Base-by-base conservation (phyloP, 495 filamentous ascomycete species). In the Neohortaea acidophila region DNA sequence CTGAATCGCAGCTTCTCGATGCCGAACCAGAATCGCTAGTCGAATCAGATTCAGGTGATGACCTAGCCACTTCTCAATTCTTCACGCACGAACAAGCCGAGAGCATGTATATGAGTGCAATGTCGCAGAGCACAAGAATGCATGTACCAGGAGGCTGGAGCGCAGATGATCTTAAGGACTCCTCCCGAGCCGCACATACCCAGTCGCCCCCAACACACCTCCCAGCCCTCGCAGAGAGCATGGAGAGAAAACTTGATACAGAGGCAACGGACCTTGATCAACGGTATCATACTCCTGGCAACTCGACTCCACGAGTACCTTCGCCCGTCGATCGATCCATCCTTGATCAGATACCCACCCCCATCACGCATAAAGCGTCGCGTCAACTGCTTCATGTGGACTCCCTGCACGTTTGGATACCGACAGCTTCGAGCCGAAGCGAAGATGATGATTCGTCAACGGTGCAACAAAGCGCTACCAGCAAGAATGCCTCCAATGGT, bases 81-180 rank as follows among this genome's bases (percentile, higher is more conserved):
- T 96, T 85, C 54, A 86, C 73, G 37, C 79, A 91, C 39, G 84
- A 91, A 41, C 85, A 96, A 42, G 89, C 89, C 0, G 79, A 87
- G 49, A 96, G 89, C 58, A 79, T 99, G 75, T 96, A 96, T 47
- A 86, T 94, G 73, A 81, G 76, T 50, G 79, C 79, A 15, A 61
- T 79, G 8, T 75, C 71, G 13, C 46, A 50, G 4, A 44, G 36
- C 0, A 41, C 51, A 25, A 17, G 21, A 30, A 39, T 29, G 21
- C 31, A 44, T n/a, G 28, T 61, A 12, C 58, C 58, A 11, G 58
- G 58, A 11, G 54, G 45, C 6, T 59, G 58, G 56, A 47, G 50
- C 14, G 48, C 49, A 13, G 32, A 47, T 12, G 44, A 33, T 4
- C n/a, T n/a, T n/a, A n/a, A n/a, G n/a, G n/a, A n/a, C n/a, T n/a